Evolutionary conservation across 164 flowering plant species (phyloP).

Genomic region (Kalanchoe fedtschenkoi): DNA sequence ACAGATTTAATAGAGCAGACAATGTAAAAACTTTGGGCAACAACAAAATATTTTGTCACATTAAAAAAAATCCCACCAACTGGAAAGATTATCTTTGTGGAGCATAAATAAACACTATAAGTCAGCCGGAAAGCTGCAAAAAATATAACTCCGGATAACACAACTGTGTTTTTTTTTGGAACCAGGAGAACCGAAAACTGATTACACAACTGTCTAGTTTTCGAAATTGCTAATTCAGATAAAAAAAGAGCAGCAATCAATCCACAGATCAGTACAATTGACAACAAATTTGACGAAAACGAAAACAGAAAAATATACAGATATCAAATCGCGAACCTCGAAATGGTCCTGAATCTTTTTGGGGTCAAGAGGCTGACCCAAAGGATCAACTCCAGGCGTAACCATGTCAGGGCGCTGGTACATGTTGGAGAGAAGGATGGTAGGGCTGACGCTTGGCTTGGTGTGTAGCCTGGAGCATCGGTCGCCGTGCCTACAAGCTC

Average conservation of each 20-base stretch:
- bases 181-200: too few species aligned
- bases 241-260: too few species aligned
- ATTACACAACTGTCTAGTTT: too few species aligned
- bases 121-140: too few species aligned
- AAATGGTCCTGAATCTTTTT: constrained; percentile 52
- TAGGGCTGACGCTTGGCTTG: constrained; percentile 56
- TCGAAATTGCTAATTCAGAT: too few species aligned
- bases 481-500: constrained; percentile 68
- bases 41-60: too few species aligned
- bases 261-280: not conserved
- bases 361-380: constrained; percentile 52
- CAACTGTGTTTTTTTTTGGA: too few species aligned
- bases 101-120: too few species aligned
- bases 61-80: too few species aligned
- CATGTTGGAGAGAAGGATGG: constrained; percentile 59
- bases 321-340: constrained; percentile 23
- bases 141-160: too few species aligned
- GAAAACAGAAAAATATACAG: not conserved
- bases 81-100: too few species aligned
- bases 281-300: not conserved
- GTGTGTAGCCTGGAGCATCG: constrained; percentile 67
- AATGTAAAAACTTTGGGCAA: not conserved
- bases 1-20: not conserved
- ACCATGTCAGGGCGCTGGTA: constrained; percentile 70
- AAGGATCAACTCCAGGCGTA: constrained; percentile 53